Evolutionary conservation across 1,284 basidiomycete species (phyloP), one percentile per base, ranked within the genome.

Genomic region (Irpex sp.): DNA sequence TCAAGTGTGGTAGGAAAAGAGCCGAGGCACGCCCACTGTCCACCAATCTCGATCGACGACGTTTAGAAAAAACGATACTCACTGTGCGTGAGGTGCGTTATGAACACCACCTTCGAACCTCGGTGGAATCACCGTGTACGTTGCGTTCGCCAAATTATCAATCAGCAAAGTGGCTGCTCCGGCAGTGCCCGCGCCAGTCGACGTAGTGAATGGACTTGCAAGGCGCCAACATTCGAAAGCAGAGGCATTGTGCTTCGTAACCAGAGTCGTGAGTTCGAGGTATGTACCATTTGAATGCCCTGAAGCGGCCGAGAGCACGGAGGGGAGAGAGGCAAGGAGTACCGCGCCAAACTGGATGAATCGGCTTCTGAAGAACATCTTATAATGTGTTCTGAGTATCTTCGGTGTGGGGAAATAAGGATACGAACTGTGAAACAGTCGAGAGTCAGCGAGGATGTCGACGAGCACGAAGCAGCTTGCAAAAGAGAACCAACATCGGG

Each of bases 151-250:
- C 49, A 72, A 57, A 35, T 59, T 59, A 13, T 68, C 68, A 55
- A 72, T 63, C 61, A 69, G 64, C 33, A 72, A 43, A 43, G 61
- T 63, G 15, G 62, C 51, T 39, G 70, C 69, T 7, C 71, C 70
- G 3, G 58, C 43, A 15, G 71, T 72, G 51, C 71, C 70, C 31
- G 67, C 21, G 56, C 64, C 64, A 3, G 61, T 37, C 5, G 70
- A 71, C 17, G 63, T 66, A 21, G 46, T 36, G 63, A 72, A 72
- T 39, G 61, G 62, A 37, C 65, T 62, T 19, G 63, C 8, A 58
- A 72, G 62, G 15, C 67, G 64, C 71, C 71, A 72, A 60, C 71
- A 72, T 62, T 72, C 63, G 63, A 72, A 37, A 5, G 63, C 53
- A 43, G 69, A 69, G 47, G 35, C 4, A 31, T 61, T 61, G 37